Evolutionary conservation across 106 monocot species (phyloP).

Genomic region (Dioscorea dumetorum): DNA sequence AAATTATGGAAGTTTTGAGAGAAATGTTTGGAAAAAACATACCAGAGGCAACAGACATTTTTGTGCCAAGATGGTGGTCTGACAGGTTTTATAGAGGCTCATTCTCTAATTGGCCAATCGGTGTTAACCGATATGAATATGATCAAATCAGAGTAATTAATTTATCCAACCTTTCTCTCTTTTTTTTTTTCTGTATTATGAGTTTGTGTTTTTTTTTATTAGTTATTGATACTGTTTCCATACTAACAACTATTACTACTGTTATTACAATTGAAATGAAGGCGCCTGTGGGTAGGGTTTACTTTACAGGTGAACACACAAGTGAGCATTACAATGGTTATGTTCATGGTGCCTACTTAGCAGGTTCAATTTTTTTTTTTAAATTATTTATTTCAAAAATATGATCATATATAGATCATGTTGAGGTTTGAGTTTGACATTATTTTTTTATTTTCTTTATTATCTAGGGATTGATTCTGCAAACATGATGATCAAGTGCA

Average conservation of each 20-base stretch:
- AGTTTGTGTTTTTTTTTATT: neutral
- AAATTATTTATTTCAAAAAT: too few species aligned
- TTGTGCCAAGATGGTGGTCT: conserved; percentile 89
- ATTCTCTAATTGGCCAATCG: conserved; percentile 85
- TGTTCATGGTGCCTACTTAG: conserved; percentile 75
- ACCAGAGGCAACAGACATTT: conserved; percentile 57
- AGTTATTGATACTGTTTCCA: neutral
- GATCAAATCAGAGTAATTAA: conserved; percentile 62
- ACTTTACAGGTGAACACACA: conserved; percentile 89
- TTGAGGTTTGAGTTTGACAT: too few species aligned
- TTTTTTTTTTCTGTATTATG: neutral
- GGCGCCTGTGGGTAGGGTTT: conserved; percentile 76
- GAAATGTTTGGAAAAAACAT: conserved; percentile 55
- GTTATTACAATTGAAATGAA: conserved; percentile 2
- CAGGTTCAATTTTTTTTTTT: conserved; percentile 30
- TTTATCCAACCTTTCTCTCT: too few species aligned
- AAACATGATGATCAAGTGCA: conserved; percentile 43
- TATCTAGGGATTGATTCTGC: conserved; percentile 65
- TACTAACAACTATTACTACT: neutral
- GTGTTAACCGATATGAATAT: conserved; percentile 65
- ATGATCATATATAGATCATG: too few species aligned
- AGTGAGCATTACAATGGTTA: conserved; percentile 83
- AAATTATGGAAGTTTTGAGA: conserved; percentile 61
- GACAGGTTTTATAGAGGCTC: conserved; percentile 58
- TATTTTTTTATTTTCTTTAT: too few species aligned